Percentiles rank a stretch among this genome's conserved stretches.
phyloP scores from a whole-genome alignment of 2,329 filamentous ascomycete species.

The Cryoendolithus antarcticus region DNA sequence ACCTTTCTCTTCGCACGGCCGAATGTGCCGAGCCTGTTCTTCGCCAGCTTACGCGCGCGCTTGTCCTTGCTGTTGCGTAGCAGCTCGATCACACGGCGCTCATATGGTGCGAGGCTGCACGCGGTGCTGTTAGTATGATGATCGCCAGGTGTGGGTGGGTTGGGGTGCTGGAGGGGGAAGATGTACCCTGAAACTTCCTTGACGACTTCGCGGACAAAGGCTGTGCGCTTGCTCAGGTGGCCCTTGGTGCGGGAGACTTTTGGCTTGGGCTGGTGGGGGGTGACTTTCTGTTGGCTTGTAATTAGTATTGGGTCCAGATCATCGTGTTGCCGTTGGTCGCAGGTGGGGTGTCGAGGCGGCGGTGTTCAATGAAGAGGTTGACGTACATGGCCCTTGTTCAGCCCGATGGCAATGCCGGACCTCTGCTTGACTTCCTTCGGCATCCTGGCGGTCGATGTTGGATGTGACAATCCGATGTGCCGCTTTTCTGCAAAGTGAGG shows the following conservation, averaged over 20 bases:
- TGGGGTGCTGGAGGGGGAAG: constrained; percentile 15
- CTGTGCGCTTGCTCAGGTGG: constrained; percentile 89
- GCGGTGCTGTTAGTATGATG: constrained; percentile 8
- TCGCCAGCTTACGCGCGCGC: constrained; percentile 95
- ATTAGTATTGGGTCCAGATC: too few relatives aligned
- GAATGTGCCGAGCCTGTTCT: constrained; percentile 99
- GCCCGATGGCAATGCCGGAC: constrained; percentile 45
- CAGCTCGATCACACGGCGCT: constrained; percentile 97
- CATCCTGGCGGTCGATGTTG: constrained; percentile 28
- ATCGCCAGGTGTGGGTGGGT: too few relatives aligned
- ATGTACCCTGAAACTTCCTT: constrained; percentile 93
- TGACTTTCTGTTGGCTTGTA: constrained; percentile 32
- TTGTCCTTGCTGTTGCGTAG: constrained; percentile 99
- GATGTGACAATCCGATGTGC: neutral
- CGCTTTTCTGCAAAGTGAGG: too few relatives aligned
- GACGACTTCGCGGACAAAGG: constrained; percentile 93
- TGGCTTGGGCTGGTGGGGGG: constrained; percentile 36
- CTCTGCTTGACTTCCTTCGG: constrained; percentile 43
- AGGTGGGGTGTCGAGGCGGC: too few relatives aligned
- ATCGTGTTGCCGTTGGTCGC: too few relatives aligned
- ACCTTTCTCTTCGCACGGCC: constrained; percentile 99
- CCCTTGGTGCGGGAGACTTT: constrained; percentile 67
- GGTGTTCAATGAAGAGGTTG: constrained; percentile 10
- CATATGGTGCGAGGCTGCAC: constrained; percentile 44
- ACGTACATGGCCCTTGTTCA: constrained; percentile 58